Percentiles rank a stretch among this genome's conserved stretches.
phyloP scores from a whole-genome alignment of 441 rosid species.

The Mallotus repandus region DNA sequence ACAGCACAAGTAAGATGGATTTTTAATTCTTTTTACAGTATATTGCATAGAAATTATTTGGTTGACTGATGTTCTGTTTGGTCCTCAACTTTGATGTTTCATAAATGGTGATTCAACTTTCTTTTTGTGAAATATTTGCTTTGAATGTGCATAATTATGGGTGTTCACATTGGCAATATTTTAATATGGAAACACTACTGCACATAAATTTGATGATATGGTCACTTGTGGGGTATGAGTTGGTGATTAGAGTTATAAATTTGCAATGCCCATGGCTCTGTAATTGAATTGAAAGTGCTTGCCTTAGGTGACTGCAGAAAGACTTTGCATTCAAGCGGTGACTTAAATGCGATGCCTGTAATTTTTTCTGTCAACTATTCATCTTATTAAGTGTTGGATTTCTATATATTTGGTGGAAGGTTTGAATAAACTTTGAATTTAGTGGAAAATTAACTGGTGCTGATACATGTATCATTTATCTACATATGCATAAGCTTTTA shows the following conservation, averaged over 20 bases:
- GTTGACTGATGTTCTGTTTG: conserved; percentile 7
- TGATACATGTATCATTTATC: no score
- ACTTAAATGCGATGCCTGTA: no score
- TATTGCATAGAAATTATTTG: background rate
- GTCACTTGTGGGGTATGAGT: background rate
- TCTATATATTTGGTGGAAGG: no score
- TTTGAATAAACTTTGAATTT: no score
- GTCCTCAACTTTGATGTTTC: background rate
- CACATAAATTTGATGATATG: background rate
- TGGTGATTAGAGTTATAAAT: no score
- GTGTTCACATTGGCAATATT: background rate
- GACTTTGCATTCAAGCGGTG: no score
- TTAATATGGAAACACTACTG: background rate
- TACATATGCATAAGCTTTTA: no score
- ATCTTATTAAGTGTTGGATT: no score
- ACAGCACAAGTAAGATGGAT: conserved; percentile 76
- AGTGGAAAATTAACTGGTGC: no score
- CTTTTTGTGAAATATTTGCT: background rate
- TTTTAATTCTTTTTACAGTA: background rate
- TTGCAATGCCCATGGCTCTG: background rate
- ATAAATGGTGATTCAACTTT: background rate
- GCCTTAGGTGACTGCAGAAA: no score
- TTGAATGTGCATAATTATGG: background rate
- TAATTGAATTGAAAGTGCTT: no score
- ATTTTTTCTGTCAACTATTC: no score